phyloP scores from a whole-genome alignment of 2,329 filamentous ascomycete species.

The Hymenotorrendiella dingleyae region DNA sequence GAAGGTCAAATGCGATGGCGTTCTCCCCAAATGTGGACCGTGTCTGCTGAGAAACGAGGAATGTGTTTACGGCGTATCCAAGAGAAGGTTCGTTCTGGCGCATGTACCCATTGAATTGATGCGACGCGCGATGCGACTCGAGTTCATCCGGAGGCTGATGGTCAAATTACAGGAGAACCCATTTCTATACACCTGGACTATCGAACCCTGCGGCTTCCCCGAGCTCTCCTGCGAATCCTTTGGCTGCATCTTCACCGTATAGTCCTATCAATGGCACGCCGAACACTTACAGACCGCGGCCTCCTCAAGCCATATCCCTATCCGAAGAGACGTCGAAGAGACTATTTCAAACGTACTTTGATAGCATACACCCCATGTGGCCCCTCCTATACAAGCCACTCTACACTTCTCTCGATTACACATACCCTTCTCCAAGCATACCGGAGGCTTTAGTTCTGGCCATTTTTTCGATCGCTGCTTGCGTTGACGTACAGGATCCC shows the following conservation, averaged over 20 bases:
- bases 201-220: not conserved
- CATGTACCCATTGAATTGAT: no score
- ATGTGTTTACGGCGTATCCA: conserved; percentile 27
- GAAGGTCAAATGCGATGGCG: conserved; percentile 24
- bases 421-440: conserved; percentile 20
- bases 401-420: conserved; percentile 24
- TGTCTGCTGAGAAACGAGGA: conserved; percentile 20
- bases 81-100: conserved; percentile 25
- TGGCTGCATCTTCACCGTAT: no score
- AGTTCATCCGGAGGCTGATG: no score
- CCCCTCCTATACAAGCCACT: conserved; percentile 29
- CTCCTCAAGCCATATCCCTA: no score
- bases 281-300: no score
- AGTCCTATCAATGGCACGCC: no score
- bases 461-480: conserved; percentile 27
- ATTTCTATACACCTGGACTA: not conserved
- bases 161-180: not conserved
- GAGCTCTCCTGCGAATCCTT: not conserved
- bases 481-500: conserved; percentile 16
- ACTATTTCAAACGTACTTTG: conserved; percentile 27
- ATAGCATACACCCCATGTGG: conserved; percentile 29
- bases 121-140: no score
- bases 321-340: conserved; percentile 21
- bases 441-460: conserved; percentile 22
- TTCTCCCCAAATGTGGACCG: conserved; percentile 20